Conservation (phyloP, 768 basidiomycete species). For the Inosperma sp. region DNA sequence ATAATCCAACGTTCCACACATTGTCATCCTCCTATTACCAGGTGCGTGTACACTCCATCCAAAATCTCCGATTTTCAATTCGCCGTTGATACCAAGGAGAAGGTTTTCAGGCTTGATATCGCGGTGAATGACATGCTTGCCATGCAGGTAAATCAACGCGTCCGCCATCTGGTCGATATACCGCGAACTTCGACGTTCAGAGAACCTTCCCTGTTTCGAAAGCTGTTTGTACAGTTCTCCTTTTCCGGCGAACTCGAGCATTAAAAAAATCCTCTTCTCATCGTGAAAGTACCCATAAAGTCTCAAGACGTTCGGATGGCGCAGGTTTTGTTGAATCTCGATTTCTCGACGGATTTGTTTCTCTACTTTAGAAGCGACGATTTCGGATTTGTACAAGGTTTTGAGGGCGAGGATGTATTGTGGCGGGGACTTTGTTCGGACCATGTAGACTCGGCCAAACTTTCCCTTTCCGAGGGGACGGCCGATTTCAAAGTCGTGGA, state of each 20-base stretch:
- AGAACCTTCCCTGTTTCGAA: conserved; percentile 78
- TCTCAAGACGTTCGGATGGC: conserved; percentile 91
- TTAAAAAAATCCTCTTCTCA: conserved; percentile 93
- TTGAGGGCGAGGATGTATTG: conserved; percentile 96
- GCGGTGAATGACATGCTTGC: conserved; percentile 96
- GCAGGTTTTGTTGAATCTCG: conserved; percentile 94
- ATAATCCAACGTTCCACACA: conserved; percentile 96
- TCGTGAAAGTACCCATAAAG: conserved; percentile 99
- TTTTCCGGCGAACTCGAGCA: conserved; percentile 96
- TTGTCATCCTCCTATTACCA: conserved; percentile 79
- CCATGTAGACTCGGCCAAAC: conserved; percentile 98
- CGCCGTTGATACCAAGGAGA: conserved; percentile 89
- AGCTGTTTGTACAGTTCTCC: conserved; percentile 98
- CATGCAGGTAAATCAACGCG: conserved; percentile 85
- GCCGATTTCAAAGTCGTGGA: conserved; percentile 89
- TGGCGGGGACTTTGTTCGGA: conserved; percentile 83
- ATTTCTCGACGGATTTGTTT: conserved; percentile 97
- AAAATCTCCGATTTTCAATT: conserved; percentile 97
- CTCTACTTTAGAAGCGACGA: conserved; percentile 86
- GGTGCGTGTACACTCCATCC: conserved; percentile 99
- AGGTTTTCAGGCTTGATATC: conserved; percentile 99
- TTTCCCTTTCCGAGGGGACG: conserved; percentile 98
- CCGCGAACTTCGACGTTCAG: conserved; percentile 79
- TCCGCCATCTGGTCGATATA: conserved; percentile 99
- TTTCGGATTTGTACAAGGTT: conserved; percentile 94